These are phyloP conservation scores for Malassezia sp. DNA, from an alignment of 1,284 basidiomycete genomes.

Conservation along the genomic window DNA sequence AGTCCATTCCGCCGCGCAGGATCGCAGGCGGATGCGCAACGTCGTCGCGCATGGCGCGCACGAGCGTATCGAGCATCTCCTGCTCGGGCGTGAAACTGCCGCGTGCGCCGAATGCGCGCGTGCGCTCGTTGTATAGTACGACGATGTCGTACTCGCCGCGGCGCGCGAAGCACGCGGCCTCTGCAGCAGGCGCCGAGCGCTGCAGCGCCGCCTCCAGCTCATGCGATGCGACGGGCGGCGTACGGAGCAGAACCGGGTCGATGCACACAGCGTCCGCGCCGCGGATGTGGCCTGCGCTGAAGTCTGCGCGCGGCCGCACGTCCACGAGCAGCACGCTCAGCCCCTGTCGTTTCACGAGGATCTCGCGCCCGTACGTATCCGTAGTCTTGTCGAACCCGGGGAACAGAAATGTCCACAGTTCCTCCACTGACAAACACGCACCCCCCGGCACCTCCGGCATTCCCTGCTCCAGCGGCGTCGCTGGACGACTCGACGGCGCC, in stretches of 20 bases:
- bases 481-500: constrained; percentile 1
- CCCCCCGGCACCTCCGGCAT: constrained; percentile 27
- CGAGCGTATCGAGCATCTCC: constrained; percentile 33
- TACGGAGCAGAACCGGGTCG: constrained; percentile 49
- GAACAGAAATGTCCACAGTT: constrained; percentile 34
- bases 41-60: constrained; percentile 54
- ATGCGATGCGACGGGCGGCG: not conserved
- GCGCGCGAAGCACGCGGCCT: constrained; percentile 62
- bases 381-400: constrained; percentile 36
- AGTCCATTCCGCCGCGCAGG: constrained; percentile 71
- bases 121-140: constrained; percentile 71
- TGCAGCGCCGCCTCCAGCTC: constrained; percentile 5
- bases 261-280: constrained; percentile 65
- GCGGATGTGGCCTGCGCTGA: constrained; percentile 62
- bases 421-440: constrained; percentile 31
- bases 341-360: constrained; percentile 27
- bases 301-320: constrained; percentile 65
- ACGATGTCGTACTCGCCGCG: constrained; percentile 80
- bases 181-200: constrained; percentile 57
- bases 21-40: constrained; percentile 60
- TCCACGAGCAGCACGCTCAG: constrained; percentile 61
- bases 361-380: constrained; percentile 24
- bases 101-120: constrained; percentile 51
- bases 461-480: constrained; percentile 18
- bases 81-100: constrained; percentile 13